phyloP scores from a whole-genome alignment of 371 early-diverging fungal genomes.

The Lichtheimia corymbifera region DNA sequence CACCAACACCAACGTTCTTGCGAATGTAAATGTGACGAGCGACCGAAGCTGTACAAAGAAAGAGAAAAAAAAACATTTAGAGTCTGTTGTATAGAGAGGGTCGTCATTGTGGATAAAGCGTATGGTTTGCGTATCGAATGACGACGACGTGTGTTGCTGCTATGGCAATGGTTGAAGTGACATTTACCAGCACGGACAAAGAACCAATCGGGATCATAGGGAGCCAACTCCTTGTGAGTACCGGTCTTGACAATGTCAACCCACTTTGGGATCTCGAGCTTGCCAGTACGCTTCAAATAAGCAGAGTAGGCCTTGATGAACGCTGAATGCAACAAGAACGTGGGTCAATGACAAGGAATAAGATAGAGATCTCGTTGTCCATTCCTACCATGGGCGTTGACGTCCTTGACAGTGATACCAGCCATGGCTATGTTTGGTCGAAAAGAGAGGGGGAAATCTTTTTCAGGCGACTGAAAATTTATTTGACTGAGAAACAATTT shows the following conservation, averaged over 20 bases:
- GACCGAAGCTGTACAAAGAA: slow-evolving; percentile 75
- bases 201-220: slow-evolving; percentile 99
- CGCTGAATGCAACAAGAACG: slow-evolving; percentile 21
- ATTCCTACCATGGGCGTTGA: slow-evolving; percentile 76
- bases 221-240: slow-evolving; percentile 94
- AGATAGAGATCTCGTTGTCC: no score
- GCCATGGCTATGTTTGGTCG: slow-evolving; percentile 27
- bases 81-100: not conserved
- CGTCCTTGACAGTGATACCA: slow-evolving; percentile 97
- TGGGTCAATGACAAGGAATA: not conserved
- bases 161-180: not conserved
- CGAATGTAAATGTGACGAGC: slow-evolving; percentile 98
- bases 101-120: no score
- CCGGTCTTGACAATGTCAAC: slow-evolving; percentile 98
- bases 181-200: slow-evolving; percentile 91
- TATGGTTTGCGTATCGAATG: no score
- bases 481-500: no score
- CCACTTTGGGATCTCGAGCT: slow-evolving; percentile 98
- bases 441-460: not conserved
- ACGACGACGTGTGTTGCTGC: no score
- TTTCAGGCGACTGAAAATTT: not conserved
- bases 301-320: slow-evolving; percentile 98
- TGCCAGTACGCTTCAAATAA: slow-evolving; percentile 97
- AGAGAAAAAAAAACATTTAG: not conserved
- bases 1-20: slow-evolving; percentile 93